Base-by-base conservation (phyloP, 2,329 filamentous ascomycete genomes). In the Fusarium multiceps region DNA sequence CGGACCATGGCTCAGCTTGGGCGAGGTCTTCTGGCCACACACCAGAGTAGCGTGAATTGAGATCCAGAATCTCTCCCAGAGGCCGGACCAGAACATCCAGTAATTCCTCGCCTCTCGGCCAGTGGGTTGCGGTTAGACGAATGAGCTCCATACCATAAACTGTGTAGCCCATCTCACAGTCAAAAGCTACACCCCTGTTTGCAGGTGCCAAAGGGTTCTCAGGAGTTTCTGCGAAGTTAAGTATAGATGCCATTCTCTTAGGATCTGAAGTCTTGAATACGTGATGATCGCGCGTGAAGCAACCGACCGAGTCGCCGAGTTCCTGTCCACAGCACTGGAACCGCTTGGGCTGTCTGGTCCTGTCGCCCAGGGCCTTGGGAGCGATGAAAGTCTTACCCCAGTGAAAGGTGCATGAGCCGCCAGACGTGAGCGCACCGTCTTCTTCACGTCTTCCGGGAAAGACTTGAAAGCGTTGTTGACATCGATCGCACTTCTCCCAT, bases 111-210 rank as follows among this genome's bases (percentile, higher is more conserved):
- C 93, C 92, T 11, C 86, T 83, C 0, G 95, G 95, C 94, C 96
- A 99, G 12, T 91, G 89, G 6, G 95, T 91, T 7, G 93, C 94
- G 0, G 96, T 98, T 5, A 99, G 80, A 11, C 96, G 93, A 59
- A 98, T 90, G 20, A 99, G 86, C 78, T 99, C 96, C 69, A 98
- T 83, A 0, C 97, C 96, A 51, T 91, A 80, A 1, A 93, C 92
- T 0, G 97, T 99, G 77, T 97, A 98, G 7, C 93, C 93, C 96
- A 99, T 99, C 78, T 99, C 96, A 75, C 96, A 98, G 78, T 99
- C 96, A 74, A 99, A 95, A 69, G 90, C 92, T 13, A 98, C 89
- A 4, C 92, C 93, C 37, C 87, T 87, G 55, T 86, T 82, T 2
- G 79, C 74, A 0, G 83, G 81, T 3, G 82, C 84, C 4, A 80